A percentile compares a stretch with the other conserved stretches of the same genome.
Evolutionary conservation across 164 flowering plant species (phyloP).

Genomic region (Aristolochia contorta): DNA sequence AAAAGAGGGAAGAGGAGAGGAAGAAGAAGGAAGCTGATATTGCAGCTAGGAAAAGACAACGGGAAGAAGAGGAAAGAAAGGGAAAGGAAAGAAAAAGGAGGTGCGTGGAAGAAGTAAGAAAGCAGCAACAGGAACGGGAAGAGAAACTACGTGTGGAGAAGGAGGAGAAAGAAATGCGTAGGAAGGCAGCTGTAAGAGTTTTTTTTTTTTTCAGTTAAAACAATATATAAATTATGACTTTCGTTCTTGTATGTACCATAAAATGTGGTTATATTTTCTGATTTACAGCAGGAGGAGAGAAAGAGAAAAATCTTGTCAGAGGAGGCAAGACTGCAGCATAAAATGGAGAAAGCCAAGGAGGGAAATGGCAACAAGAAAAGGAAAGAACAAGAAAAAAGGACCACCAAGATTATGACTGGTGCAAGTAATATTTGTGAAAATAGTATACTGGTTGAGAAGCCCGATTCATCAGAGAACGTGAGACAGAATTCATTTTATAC

Average conservation of each 20-base stretch:
- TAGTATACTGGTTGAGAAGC: constrained; percentile 8
- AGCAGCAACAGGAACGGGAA: constrained; percentile 33
- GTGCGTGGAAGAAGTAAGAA: constrained; percentile 42
- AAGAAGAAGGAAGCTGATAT: constrained; percentile 64
- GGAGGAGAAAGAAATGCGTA: constrained; percentile 30
- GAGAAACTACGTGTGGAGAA: constrained; percentile 37
- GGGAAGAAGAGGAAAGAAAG: constrained; percentile 72
- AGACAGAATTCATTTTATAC: background rate
- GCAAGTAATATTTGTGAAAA: constrained; percentile 14
- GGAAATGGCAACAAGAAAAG: constrained; percentile 11
- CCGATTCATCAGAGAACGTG: constrained; percentile 29
- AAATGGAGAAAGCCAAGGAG: constrained; percentile 16
- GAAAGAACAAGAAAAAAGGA: constrained; percentile 14
- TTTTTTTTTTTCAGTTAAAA: constrained; percentile 1
- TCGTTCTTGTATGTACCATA: background rate
- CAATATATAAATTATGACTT: constrained; percentile 1
- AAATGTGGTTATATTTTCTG: background rate
- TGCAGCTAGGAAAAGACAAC: constrained; percentile 58
- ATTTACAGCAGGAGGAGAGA: constrained; percentile 24
- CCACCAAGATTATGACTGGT: constrained; percentile 5
- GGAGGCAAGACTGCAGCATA: constrained; percentile 19
- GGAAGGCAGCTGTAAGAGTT: constrained; percentile 25
- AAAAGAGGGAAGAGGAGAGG: constrained; percentile 53
- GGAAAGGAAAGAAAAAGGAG: constrained; percentile 62
- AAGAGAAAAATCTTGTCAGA: constrained; percentile 25